A percentile compares a stretch with the other conserved stretches of the same genome.
Evolutionary conservation across 352 stramenopile species (phyloP).

Genomic region (Pythium insidiosum): DNA sequence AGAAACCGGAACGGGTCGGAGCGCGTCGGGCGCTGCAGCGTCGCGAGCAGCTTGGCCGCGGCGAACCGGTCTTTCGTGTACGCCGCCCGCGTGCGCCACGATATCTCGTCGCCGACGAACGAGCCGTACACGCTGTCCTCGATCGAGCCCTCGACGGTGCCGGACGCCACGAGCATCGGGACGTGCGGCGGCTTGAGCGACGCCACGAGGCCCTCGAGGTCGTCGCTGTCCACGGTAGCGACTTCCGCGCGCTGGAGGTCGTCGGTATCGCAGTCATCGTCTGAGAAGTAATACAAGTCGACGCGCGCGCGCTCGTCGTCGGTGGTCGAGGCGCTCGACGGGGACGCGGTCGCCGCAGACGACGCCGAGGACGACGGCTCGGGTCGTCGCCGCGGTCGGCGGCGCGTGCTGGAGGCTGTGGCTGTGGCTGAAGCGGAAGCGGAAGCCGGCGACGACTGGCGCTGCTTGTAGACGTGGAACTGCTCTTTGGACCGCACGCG

Average conservation of each 20-base stretch:
- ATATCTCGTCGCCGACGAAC: slow-evolving; percentile 29
- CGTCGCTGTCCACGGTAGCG: neutral
- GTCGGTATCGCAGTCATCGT: neutral
- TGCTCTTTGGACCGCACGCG: slow-evolving; percentile 17
- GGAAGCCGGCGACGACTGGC: neutral
- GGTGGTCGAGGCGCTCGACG: neutral
- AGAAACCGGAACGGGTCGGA: slow-evolving; percentile 38
- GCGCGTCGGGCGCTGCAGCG: slow-evolving; percentile 18
- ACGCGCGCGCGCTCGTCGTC: neutral
- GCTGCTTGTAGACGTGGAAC: slow-evolving; percentile 24
- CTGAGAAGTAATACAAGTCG: neutral
- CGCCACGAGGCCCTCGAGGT: slow-evolving; percentile 8
- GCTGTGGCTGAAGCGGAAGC: too few species aligned
- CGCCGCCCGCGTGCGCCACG: slow-evolving; percentile 33
- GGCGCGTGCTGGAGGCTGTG: too few species aligned
- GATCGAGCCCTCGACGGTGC: slow-evolving; percentile 33
- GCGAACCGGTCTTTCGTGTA: slow-evolving; percentile 45
- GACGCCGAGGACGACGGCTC: slow-evolving; percentile 1
- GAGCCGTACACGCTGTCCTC: slow-evolving; percentile 42
- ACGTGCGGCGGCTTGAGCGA: slow-evolving; percentile 15
- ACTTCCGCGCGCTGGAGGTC: slow-evolving; percentile 5
- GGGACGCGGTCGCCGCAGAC: slow-evolving; percentile 21
- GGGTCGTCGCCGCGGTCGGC: slow-evolving; percentile 23
- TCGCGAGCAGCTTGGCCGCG: slow-evolving; percentile 32
- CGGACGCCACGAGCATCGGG: slow-evolving; percentile 31